Evolutionary conservation across 2,329 filamentous ascomycete genomes (phyloP), one percentile per base, ranked within the genome.

Genomic region (Moelleriella libera): DNA sequence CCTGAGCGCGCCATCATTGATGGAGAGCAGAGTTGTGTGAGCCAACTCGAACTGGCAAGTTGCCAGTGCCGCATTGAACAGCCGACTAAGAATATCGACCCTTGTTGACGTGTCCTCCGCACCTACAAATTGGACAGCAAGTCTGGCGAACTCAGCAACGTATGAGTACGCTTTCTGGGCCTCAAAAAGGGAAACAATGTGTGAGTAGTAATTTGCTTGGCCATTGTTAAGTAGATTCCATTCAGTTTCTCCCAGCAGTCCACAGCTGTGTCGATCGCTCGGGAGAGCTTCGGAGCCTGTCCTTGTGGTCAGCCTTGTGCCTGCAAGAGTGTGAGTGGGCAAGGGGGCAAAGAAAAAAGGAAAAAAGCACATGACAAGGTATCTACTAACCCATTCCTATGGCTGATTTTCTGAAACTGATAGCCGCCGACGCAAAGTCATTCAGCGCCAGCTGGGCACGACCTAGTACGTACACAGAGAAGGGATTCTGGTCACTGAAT

Each of bases 171-270:
- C 80, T 54, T 82, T 84, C 42, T 79, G 76, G 55, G 77, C 78
- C 60, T 96, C 89, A 58, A 85, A 97, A 1, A 98, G 72, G 21
- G 79, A 74, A 10, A 89, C 76, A 45, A 97, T 77, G 61, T 98
- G 92, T 41, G 83, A 80, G 63, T 94, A 94, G 66, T 96, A 98
- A 52, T 78, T 81, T 5, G 87, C 76, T 41, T 89, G 72, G 2
- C 90, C 92, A 48, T 78, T 78, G 58, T 88, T 76, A 29, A 83
- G 63, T 5, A 78, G 64, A 34, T 74, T 76, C 71, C 82, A 83
- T 54, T 95, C 87, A 2, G 82, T 79, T 29, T 87, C 79, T 47
- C 85, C 81, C 28, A 97, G 72, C 11, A 95, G 75, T 7, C 80
- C 78, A 42, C 74, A 71, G 55, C 76, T 82, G 52, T 79, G 75